phyloP scores from a whole-genome alignment of 1,139 yeast species.

The Nakaseomyces bracarensis region DNA sequence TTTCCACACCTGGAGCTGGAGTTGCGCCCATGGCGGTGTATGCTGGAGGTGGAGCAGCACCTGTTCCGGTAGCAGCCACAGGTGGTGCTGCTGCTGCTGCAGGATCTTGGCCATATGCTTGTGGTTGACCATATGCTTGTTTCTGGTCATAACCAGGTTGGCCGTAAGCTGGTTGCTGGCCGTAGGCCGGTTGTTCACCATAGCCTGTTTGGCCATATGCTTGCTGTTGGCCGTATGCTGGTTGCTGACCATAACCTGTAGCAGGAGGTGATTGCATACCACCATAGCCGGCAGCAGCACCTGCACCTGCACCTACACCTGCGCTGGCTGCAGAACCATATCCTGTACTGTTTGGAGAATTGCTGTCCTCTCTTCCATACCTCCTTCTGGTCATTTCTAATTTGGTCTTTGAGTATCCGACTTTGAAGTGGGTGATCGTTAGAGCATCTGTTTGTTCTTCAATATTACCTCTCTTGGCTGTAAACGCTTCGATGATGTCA shows the following conservation, averaged over 20 bases:
- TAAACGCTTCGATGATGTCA: conserved; percentile 76
- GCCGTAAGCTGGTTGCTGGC: conserved; percentile 12
- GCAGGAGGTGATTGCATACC: conserved; percentile 16
- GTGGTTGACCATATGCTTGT: conserved; percentile 14
- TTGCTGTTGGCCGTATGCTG: conserved; percentile 11
- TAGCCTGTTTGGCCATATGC: conserved; percentile 14
- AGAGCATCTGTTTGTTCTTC: conserved; percentile 84
- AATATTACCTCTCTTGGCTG: conserved; percentile 75
- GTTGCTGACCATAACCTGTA: conserved; percentile 21
- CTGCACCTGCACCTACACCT: conserved; percentile 6
- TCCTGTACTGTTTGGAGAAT: conserved; percentile 21
- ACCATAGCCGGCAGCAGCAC: conserved; percentile 19
- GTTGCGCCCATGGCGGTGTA: conserved; percentile 13
- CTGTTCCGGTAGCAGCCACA: conserved; percentile 9
- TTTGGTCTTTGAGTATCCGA: conserved; percentile 79
- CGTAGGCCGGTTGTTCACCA: conserved; percentile 25
- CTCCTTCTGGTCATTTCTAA: conserved; percentile 74
- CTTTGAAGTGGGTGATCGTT: conserved; percentile 79
- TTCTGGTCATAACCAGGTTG: conserved; percentile 31
- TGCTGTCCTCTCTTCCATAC: conserved; percentile 44
- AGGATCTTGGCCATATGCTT: conserved; percentile 16
- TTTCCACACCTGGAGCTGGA: conserved; percentile 35
- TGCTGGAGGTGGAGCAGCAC: conserved; percentile 15
- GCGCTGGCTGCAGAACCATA: conserved; percentile 18
- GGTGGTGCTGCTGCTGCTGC: conserved; percentile 10